Base-by-base conservation (phyloP, 2,329 filamentous ascomycete species). In the Calonectria crousiana region DNA sequence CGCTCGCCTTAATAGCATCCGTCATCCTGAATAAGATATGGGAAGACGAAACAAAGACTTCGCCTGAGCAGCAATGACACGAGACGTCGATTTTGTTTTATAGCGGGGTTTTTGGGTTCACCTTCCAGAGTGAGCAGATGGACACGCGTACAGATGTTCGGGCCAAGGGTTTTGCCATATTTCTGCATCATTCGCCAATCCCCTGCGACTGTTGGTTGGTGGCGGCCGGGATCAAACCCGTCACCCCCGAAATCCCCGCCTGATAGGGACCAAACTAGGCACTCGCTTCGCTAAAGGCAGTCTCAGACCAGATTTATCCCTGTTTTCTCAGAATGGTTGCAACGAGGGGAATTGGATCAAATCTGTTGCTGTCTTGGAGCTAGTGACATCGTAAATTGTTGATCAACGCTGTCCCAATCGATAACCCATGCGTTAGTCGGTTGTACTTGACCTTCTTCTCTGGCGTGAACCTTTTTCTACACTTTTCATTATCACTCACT, bases 1-100 rank as follows among this genome's bases (percentile, higher is more conserved):
- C 28, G 14, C 62, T 76, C 1, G 77, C 60, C 28, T 78, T 75
- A 2, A 78, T 78, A 1, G 69, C 34, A 34, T 72, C 66, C 13
- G 71, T 47, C 74, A 76, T 75, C 44, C 26, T 67, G 2, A 18
- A 23, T 18, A n/a, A 58, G 23, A 38, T 18, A 26, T 23, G 30
- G 13, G 13, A 30, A 18, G 18, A 18, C 6, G 10, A n/a, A 8
- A 30, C 4, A 56, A 20, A 56, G 11, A 32, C n/a, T 9, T 56
- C 9, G 52, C 3, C 9, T 20, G 16, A 20, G 52, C 14, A 56
- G 14, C 16, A 13, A 20, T 56, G 52, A 28, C 20, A 56, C 30
- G 52, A 56, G 52, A 4, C 4, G 16, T 56, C 28, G 28, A 47
- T 56, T 6, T n/a, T 32, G 16, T 5, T 56, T 32, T n/a, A 56